Conservation (phyloP, 164 flowering plant genomes). For the Sextonia rubra region DNA sequence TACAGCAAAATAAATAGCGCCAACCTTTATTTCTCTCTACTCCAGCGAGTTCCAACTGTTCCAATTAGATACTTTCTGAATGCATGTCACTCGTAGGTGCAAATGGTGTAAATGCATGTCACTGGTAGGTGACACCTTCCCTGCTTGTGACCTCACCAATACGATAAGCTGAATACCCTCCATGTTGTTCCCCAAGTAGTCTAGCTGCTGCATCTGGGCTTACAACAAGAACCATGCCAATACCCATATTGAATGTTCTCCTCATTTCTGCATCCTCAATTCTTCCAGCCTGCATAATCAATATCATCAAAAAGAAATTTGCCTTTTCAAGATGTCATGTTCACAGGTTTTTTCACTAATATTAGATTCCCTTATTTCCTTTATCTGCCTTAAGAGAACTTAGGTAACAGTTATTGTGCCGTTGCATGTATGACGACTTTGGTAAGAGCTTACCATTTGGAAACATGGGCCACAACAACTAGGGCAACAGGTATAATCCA, state of each 20-base stretch:
- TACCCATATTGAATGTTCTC: constrained; percentile 88
- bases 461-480: neutral
- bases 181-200: constrained; percentile 38
- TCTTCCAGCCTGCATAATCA: constrained; percentile 51
- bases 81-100: constrained; percentile 10
- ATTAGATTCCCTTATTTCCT: neutral
- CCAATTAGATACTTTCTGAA: too few relatives aligned
- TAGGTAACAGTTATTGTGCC: neutral
- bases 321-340: neutral
- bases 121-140: constrained; percentile 40
- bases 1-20: too few relatives aligned
- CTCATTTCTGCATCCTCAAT: constrained; percentile 82
- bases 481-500: neutral
- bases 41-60: too few relatives aligned
- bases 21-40: too few relatives aligned
- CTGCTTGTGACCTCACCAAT: constrained; percentile 61
- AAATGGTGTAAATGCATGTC: neutral
- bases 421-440: too few relatives aligned
- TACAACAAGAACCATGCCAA: constrained; percentile 82
- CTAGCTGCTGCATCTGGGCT: constrained; percentile 53
- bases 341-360: neutral
- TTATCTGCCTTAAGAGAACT: neutral
- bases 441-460: neutral
- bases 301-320: neutral
- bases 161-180: constrained; percentile 23